Conservation (phyloP, 2,329 filamentous ascomycete species). For the Ambrosiella beaveri region DNA sequence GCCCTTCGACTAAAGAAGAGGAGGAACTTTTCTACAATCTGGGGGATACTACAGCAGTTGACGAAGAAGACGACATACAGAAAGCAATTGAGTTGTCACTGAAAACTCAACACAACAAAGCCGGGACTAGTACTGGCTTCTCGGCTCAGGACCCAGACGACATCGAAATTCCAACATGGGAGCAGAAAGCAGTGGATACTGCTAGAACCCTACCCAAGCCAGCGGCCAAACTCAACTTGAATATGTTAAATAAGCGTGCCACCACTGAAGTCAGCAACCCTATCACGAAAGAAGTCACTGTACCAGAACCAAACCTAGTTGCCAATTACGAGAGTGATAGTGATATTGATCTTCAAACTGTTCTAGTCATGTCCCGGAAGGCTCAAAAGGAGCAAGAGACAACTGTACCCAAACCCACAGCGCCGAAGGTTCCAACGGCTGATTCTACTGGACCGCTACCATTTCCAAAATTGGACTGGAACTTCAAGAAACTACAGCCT, state of each 20-base stretch:
- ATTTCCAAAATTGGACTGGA: constrained; percentile 67
- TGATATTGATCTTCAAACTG: constrained; percentile 57
- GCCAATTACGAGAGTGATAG: constrained; percentile 42
- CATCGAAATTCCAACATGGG: constrained; percentile 33
- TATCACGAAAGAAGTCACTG: constrained; percentile 41
- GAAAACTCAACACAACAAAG: constrained; percentile 38
- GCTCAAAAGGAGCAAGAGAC: constrained; percentile 1
- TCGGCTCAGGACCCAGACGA: constrained; percentile 20
- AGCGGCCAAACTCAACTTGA: constrained; percentile 13
- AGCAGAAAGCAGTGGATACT: constrained; percentile 33
- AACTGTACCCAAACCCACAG: background rate
- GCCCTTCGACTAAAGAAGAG: constrained; percentile 15
- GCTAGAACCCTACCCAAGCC: constrained; percentile 33
- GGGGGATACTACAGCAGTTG: background rate
- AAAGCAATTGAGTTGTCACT: constrained; percentile 76
- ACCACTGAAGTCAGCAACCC: constrained; percentile 46
- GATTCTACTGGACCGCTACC: constrained; percentile 65
- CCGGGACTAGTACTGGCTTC: constrained; percentile 15
- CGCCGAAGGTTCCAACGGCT: constrained; percentile 14
- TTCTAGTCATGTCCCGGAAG: constrained; percentile 39
- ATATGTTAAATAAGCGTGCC: constrained; percentile 8
- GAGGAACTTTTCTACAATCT: constrained; percentile 20
- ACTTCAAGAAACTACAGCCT: background rate
- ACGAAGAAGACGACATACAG: constrained; percentile 43
- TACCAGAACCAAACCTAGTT: constrained; percentile 18